phyloP scores from a whole-genome alignment of 352 stramenopile species.

The Pythium sukuiense region DNA sequence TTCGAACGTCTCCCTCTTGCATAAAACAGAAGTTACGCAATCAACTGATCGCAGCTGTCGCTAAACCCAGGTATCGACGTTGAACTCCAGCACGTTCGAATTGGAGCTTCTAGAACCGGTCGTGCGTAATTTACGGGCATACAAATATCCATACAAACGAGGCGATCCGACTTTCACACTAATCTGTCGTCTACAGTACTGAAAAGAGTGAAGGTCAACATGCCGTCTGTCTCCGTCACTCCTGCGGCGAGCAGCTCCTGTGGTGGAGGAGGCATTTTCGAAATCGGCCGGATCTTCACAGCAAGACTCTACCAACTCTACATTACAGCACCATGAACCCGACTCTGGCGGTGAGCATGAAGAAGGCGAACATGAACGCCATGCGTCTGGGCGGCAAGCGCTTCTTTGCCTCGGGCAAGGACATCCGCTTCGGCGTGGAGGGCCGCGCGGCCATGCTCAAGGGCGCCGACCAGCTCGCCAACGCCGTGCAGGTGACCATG shows the following conservation, averaged over 20 bases:
- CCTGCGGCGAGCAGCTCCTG: constrained; percentile 11
- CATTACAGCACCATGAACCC: constrained; percentile 60
- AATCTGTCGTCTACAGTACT: constrained; percentile 19
- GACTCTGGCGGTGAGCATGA: constrained; percentile 55
- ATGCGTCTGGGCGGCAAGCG: constrained; percentile 48
- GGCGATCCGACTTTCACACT: not conserved
- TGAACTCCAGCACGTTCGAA: constrained; percentile 15
- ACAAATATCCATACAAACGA: constrained; percentile 1
- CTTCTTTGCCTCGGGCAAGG: constrained; percentile 93
- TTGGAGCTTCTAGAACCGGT: constrained; percentile 25
- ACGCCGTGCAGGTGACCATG: constrained; percentile 99
- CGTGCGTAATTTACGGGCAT: constrained; percentile 11
- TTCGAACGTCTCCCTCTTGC: not conserved
- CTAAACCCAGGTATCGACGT: constrained; percentile 6
- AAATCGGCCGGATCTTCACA: constrained; percentile 32
- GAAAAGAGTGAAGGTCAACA: constrained; percentile 18
- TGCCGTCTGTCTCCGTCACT: constrained; percentile 9
- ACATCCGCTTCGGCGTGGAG: constrained; percentile 99
- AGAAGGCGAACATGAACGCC: constrained; percentile 53
- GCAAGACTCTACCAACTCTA: constrained; percentile 10
- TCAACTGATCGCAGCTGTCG: constrained; percentile 5
- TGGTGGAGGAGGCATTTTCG: constrained; percentile 30
- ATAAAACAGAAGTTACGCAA: constrained; percentile 1
- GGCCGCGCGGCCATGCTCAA: constrained; percentile 97
- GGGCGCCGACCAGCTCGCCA: constrained; percentile 98